phyloP scores from a whole-genome alignment of 352 stramenopile species.

The Globisporangium carolinianum region DNA sequence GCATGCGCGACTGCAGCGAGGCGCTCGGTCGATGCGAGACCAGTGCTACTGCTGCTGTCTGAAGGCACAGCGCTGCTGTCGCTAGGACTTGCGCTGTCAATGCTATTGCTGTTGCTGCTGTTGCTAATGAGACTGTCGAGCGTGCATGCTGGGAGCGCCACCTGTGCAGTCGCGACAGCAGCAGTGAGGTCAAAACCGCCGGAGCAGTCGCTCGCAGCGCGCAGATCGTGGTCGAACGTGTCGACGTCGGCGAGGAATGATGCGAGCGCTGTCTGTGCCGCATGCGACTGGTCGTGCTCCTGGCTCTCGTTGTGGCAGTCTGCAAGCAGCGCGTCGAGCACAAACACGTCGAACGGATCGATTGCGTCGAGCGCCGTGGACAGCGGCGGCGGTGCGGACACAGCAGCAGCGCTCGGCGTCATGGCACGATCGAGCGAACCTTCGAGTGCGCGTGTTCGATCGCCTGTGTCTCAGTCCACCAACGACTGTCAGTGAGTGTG shows the following conservation, averaged over 20 bases:
- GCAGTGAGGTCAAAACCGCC: not conserved
- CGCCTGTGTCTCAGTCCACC: too few species aligned
- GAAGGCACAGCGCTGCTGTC: too few species aligned
- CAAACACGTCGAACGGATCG: conserved; percentile 6
- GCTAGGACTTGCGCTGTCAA: too few species aligned
- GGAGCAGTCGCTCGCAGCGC: not conserved
- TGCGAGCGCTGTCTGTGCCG: conserved; percentile 2
- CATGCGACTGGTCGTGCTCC: not conserved
- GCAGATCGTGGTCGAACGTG: conserved; percentile 1
- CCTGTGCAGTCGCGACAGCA: not conserved
- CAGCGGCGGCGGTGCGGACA: not conserved
- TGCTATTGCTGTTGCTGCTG: too few species aligned
- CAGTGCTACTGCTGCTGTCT: too few species aligned
- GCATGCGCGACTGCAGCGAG: too few species aligned
- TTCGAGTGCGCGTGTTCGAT: not conserved
- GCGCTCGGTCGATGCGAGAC: too few species aligned
- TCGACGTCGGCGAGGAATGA: conserved; percentile 11
- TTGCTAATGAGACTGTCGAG: too few species aligned
- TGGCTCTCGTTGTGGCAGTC: not conserved
- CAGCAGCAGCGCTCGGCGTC: not conserved
- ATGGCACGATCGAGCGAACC: not conserved
- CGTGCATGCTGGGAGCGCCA: too few species aligned
- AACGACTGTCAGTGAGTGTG: not conserved
- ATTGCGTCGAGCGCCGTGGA: not conserved
- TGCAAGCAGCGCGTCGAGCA: conserved; percentile 3